Evolutionary conservation across 768 basidiomycete species (phyloP).

Genomic region (Leucocoprinus birnbaumii): DNA sequence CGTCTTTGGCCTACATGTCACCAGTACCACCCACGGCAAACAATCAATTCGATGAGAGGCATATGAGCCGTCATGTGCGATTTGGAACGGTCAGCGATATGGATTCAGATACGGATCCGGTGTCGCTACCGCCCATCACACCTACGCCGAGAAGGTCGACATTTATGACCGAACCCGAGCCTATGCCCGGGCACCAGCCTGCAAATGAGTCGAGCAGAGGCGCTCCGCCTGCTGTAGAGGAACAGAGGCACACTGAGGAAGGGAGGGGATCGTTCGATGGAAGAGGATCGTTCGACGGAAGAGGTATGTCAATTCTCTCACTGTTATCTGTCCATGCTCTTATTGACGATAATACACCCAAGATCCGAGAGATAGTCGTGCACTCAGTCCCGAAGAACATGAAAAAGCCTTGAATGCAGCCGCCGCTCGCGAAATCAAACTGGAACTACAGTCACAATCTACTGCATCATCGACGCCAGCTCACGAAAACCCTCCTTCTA

Average conservation of each 20-base stretch:
- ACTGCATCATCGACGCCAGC: background rate
- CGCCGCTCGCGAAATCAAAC: slow-evolving; percentile 64
- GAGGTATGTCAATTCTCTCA: background rate
- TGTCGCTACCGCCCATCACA: slow-evolving; percentile 20
- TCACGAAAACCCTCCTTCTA: slow-evolving; percentile 30
- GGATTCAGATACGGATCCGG: slow-evolving; percentile 26
- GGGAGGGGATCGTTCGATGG: too few relatives aligned
- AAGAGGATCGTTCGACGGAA: background rate
- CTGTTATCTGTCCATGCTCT: too few relatives aligned
- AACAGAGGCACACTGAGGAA: too few relatives aligned
- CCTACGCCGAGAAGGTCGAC: slow-evolving; percentile 14
- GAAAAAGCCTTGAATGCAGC: slow-evolving; percentile 61
- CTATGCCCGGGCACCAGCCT: too few relatives aligned
- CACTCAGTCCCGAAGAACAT: slow-evolving; percentile 39
- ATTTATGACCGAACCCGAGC: background rate
- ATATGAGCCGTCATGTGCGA: slow-evolving; percentile 34
- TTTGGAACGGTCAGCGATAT: slow-evolving; percentile 41
- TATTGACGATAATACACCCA: too few relatives aligned
- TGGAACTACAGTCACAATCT: slow-evolving; percentile 50
- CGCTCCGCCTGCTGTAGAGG: too few relatives aligned
- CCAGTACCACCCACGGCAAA: too few relatives aligned
- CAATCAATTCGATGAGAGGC: slow-evolving; percentile 17
- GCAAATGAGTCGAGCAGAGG: too few relatives aligned
- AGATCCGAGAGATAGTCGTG: background rate
- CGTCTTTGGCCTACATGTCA: background rate